These are phyloP conservation scores for Rhodotorula glutinis DNA, from an alignment of 1,284 basidiomycete species.

Conservation along the genomic window DNA sequence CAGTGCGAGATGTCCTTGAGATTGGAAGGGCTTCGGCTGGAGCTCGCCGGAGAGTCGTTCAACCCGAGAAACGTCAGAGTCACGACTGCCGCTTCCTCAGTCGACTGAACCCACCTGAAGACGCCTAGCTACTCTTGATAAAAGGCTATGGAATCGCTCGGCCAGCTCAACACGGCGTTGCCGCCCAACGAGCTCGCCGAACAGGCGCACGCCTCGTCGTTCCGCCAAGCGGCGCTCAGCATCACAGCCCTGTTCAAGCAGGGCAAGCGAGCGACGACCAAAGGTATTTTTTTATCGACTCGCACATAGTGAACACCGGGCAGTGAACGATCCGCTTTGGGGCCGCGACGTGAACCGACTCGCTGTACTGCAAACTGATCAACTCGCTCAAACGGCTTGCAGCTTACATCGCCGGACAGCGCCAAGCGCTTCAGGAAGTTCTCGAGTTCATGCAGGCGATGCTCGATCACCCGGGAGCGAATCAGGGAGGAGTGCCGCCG, in stretches of 20 bases:
- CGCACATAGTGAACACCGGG: too few species aligned
- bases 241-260: conserved; percentile 37
- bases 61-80: too few species aligned
- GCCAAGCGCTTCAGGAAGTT: conserved; percentile 38
- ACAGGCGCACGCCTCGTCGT: conserved; percentile 20
- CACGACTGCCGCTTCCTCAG: too few species aligned
- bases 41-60: too few species aligned
- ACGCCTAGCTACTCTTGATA: too few species aligned
- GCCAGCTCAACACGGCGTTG: conserved; percentile 22
- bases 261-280: conserved; percentile 29
- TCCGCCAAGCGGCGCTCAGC: conserved; percentile 31
- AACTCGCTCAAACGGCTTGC: not conserved
- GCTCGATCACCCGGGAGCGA: conserved; percentile 29
- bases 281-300: conserved; percentile 13
- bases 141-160: conserved; percentile 33
- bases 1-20: too few species aligned
- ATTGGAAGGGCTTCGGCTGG: not conserved
- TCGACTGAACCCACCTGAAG: too few species aligned
- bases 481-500: not conserved
- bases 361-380: too few species aligned
- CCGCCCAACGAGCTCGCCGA: conserved; percentile 19
- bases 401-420: conserved; percentile 39
- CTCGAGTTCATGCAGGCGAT: conserved; percentile 39
- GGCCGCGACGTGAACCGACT: too few species aligned
- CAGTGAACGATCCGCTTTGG: too few species aligned